These are phyloP conservation scores for Houttuynia cordata DNA, from an alignment of 164 flowering plant genomes.

Conservation along the genomic window DNA sequence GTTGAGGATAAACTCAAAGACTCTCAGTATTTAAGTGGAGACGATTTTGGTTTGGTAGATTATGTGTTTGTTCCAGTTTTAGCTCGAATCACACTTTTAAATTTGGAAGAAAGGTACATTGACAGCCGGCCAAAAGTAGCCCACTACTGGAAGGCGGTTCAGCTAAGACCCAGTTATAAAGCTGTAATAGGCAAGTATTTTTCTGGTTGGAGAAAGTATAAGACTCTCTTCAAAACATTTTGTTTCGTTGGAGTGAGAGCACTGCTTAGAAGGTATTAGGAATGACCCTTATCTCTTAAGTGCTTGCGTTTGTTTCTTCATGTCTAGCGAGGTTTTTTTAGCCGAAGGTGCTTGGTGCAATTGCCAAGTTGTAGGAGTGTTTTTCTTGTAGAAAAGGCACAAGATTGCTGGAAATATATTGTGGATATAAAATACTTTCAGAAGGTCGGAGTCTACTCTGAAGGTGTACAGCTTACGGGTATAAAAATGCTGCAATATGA, in stretches of 20 bases:
- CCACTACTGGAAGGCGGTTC: conserved; percentile 55
- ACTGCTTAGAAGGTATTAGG: conserved; percentile 46
- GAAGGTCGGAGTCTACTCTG: too few species aligned
- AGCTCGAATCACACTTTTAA: conserved; percentile 50
- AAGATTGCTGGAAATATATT: background rate
- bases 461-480: too few species aligned
- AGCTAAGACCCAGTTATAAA: conserved; percentile 61
- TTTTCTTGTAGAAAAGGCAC: background rate
- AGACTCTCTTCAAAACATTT: conserved; percentile 61
- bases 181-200: conserved; percentile 74
- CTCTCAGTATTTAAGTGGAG: conserved; percentile 53
- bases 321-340: background rate
- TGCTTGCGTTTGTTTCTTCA: background rate
- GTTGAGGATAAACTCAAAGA: conserved; percentile 50
- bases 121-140: conserved; percentile 41
- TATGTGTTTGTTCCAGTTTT: conserved; percentile 64
- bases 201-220: conserved; percentile 73
- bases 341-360: background rate
- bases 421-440: too few species aligned
- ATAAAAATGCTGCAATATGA: too few species aligned
- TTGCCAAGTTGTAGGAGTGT: background rate
- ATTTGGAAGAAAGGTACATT: conserved; percentile 60
- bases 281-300: background rate
- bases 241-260: conserved; percentile 45
- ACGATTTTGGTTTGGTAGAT: conserved; percentile 76